Evolutionary conservation across 352 stramenopile species (phyloP).

Genomic region (Sclerospora graminicola): DNA sequence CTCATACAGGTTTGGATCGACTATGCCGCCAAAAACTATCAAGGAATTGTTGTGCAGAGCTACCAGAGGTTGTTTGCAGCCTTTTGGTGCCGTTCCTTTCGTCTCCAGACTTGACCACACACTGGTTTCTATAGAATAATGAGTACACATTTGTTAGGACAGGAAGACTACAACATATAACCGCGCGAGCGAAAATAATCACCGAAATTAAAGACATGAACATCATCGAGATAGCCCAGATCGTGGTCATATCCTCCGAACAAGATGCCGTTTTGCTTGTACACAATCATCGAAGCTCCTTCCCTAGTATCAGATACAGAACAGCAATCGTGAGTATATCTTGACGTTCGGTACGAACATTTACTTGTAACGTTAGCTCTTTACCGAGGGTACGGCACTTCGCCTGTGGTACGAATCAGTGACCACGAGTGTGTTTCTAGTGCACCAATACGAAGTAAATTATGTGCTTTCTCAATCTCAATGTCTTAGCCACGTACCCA

Average conservation of each 20-base stretch:
- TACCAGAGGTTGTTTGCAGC: slow-evolving; percentile 90
- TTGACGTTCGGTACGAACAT: background rate
- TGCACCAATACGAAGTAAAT: slow-evolving; percentile 16
- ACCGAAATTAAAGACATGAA: slow-evolving; percentile 95
- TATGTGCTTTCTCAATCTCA: background rate
- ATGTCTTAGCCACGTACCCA: slow-evolving; percentile 26
- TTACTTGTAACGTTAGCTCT: background rate
- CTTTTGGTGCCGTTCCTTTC: slow-evolving; percentile 85
- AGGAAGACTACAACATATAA: background rate
- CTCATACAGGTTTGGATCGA: slow-evolving; percentile 92
- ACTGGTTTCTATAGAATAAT: slow-evolving; percentile 27
- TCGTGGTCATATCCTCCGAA: slow-evolving; percentile 97
- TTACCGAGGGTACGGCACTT: slow-evolving; percentile 62
- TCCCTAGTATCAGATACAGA: slow-evolving; percentile 30
- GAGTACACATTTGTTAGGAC: background rate
- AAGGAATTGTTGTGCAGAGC: slow-evolving; percentile 89
- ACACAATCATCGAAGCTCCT: slow-evolving; percentile 83
- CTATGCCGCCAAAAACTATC: slow-evolving; percentile 92
- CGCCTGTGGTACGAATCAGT: slow-evolving; percentile 25
- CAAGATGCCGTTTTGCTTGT: slow-evolving; percentile 88
- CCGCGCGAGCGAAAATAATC: background rate
- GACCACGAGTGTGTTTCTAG: slow-evolving; percentile 41
- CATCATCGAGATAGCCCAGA: slow-evolving; percentile 89
- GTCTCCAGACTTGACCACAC: slow-evolving; percentile 87
- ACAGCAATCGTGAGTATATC: background rate